phyloP scores from a whole-genome alignment of 768 basidiomycete genomes.

The Tulasnella sp. region DNA sequence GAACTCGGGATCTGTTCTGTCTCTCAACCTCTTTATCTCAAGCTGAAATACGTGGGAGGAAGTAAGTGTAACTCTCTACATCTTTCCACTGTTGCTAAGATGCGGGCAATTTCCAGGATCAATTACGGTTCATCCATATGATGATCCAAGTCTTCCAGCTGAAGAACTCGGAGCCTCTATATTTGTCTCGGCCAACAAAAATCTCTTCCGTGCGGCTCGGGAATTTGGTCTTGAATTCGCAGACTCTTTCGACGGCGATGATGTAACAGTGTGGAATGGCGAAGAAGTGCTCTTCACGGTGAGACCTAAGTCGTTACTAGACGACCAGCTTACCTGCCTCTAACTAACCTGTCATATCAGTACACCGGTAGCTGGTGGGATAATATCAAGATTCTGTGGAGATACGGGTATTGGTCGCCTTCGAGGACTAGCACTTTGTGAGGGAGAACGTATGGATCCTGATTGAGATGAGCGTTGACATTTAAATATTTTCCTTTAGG shows the following conservation, averaged over 20 bases:
- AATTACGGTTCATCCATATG: constrained; percentile 64
- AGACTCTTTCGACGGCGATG: constrained; percentile 38
- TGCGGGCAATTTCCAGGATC: constrained; percentile 41
- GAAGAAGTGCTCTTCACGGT: constrained; percentile 54
- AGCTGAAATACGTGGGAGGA: constrained; percentile 55
- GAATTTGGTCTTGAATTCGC: constrained; percentile 61
- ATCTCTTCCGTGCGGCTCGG: constrained; percentile 58
- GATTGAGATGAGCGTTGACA: constrained; percentile 10
- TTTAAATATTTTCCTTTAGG: constrained; percentile 26
- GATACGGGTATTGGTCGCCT: constrained; percentile 60
- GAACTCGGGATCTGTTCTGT: constrained; percentile 18
- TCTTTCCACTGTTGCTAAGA: neutral
- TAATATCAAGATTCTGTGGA: constrained; percentile 58
- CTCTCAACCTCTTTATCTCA: constrained; percentile 16
- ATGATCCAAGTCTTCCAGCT: constrained; percentile 43
- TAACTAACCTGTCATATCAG: neutral
- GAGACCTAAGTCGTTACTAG: constrained; percentile 21
- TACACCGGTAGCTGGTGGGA: constrained; percentile 47
- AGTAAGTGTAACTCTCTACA: constrained; percentile 42
- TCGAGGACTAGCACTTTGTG: constrained; percentile 33
- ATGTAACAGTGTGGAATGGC: constrained; percentile 78
- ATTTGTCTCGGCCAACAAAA: constrained; percentile 67
- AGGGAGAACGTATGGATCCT: neutral
- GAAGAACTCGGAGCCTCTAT: constrained; percentile 80
- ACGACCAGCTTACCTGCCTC: constrained; percentile 9